phyloP scores from a whole-genome alignment of 148 eudicot species.

The Silene conica region DNA sequence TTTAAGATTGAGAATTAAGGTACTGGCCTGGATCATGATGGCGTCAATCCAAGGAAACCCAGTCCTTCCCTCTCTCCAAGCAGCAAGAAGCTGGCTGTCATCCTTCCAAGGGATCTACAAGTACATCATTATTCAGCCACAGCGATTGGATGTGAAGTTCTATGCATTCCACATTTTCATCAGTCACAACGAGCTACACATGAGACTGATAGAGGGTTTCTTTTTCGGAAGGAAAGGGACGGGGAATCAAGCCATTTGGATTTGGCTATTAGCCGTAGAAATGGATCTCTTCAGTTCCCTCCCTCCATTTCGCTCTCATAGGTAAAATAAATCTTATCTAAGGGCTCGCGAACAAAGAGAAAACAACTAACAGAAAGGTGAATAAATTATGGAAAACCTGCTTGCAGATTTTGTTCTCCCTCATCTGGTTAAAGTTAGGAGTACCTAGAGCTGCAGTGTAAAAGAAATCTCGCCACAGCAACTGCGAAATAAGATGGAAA shows the following conservation, averaged over 20 bases:
- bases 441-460: conserved; percentile 84
- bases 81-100: conserved; percentile 58
- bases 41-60: conserved; percentile 99
- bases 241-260: neutral
- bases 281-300: neutral
- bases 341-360: neutral
- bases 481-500: conserved; percentile 36
- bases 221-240: neutral
- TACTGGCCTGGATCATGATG: conserved; percentile 81
- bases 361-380: neutral
- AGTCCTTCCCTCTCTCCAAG: conserved; percentile 93
- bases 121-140: conserved; percentile 8
- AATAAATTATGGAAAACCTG: conserved; percentile 47
- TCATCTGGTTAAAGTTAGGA: conserved; percentile 73
- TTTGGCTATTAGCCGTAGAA: neutral
- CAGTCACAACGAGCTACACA: neutral
- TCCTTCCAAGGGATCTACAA: conserved; percentile 92
- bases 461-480: conserved; percentile 92
- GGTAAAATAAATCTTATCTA: neutral
- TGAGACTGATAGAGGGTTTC: neutral
- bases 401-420: conserved; percentile 72
- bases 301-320: neutral
- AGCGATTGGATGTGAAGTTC: neutral
- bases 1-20: conserved; percentile 1
- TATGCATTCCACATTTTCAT: neutral